Evolutionary conservation across 2,329 filamentous ascomycete genomes (phyloP).

Genomic region (Diaporthe aspalathi): DNA sequence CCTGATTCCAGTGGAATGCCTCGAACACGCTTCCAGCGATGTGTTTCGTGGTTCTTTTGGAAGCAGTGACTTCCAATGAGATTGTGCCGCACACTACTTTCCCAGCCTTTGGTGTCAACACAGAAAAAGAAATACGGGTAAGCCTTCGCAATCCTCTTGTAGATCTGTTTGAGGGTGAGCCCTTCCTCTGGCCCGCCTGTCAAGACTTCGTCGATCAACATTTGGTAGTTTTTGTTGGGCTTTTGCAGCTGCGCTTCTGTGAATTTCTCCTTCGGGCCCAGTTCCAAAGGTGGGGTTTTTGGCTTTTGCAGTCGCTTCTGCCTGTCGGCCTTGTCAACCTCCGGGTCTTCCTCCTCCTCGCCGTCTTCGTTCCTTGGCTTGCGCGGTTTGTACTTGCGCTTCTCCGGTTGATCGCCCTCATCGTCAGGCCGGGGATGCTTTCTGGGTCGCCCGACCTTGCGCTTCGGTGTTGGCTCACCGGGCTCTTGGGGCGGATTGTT

Average conservation of each 20-base stretch:
- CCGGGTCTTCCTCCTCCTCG: conserved; percentile 65
- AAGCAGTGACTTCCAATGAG: conserved; percentile 72
- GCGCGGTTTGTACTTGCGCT: conserved; percentile 74
- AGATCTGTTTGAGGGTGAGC: conserved; percentile 70
- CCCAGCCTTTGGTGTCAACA: conserved; percentile 73
- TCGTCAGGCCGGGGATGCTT: conserved; percentile 72
- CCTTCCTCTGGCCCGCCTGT: conserved; percentile 61
- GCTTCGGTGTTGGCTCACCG: conserved; percentile 66
- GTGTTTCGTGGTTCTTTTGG: conserved; percentile 66
- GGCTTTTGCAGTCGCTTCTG: conserved; percentile 73
- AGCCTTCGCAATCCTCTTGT: conserved; percentile 68
- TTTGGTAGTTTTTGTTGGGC: conserved; percentile 71
- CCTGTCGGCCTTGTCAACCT: conserved; percentile 64
- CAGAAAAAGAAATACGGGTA: conserved; percentile 71
- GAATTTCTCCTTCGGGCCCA: conserved; percentile 64
- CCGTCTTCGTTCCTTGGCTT: conserved; percentile 59
- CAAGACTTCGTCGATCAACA: conserved; percentile 70
- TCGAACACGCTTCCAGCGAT: conserved; percentile 68
- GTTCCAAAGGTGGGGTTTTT: conserved; percentile 69
- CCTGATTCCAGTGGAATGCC: conserved; percentile 70
- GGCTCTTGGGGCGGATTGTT: conserved; percentile 59
- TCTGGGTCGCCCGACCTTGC: conserved; percentile 73
- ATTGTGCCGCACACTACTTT: conserved; percentile 73
- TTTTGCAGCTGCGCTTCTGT: conserved; percentile 69
- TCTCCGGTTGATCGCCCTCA: conserved; percentile 66